Base-by-base conservation (phyloP, 2,329 filamentous ascomycete species). In the Stylonectria norvegica region DNA sequence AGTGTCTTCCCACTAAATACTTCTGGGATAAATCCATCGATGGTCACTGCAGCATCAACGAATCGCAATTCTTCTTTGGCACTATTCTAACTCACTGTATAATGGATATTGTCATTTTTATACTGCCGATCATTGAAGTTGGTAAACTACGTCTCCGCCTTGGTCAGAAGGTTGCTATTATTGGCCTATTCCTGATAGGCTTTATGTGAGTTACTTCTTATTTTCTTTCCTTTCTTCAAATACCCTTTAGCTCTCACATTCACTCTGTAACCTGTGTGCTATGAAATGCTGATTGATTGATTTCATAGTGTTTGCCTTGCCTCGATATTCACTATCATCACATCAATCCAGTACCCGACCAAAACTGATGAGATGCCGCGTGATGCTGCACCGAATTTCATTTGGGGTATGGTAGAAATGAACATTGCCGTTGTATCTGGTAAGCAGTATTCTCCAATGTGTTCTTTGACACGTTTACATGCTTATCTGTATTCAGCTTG, bases 71-170 rank as follows among this genome's bases (percentile, higher is more conserved):
- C 45, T 63, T 64, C 33, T 58, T 63, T 33, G 57, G 57, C 10
- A 63, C 59, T 0, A 52, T 61, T 2, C 38, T 63, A 0, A 47
- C 55, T 0, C 63, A 66, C 9, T 47, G 58, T 1, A 17, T 60
- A 1, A 54, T 66, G 36, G 64, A 66, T 16, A 20, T 65, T 5
- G 38, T 49, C 3, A 64, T 65, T 10, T 36, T 66, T 14, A 38
- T 44, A 1, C 39, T 66, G 4, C 63, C 62, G 0, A 34, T 60
- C 0, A 42, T 62, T 14, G 59, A 66, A 43, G 55, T 66, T 0
- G 47, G 52, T 5, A 58, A 58, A 15, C 47, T 66, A 5, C 43
- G 55, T 11, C 49, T 64, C 8, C 57, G 49, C 0, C 37, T 50
- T 1, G 45, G 49, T 2, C 61, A 63, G 20, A 62, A 61, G 29